These are phyloP conservation scores for Bipolaris sorokiniana DNA, from an alignment of 2,329 filamentous ascomycete species.

Conservation along the genomic window DNA sequence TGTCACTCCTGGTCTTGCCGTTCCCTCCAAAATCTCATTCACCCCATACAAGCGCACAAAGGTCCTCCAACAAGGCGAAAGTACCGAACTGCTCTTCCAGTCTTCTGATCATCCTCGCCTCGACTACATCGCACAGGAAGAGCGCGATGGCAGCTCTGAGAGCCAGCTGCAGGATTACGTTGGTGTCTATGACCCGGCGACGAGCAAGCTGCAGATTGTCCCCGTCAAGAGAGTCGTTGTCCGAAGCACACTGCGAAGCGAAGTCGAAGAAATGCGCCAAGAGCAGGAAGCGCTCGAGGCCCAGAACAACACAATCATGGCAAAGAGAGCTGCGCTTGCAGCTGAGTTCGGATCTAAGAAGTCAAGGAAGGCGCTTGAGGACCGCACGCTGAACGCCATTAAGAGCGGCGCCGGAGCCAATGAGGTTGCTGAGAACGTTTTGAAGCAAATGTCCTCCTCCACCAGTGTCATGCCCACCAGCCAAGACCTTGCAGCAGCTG, in stretches of 20 bases:
- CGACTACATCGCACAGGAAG: constrained; percentile 63
- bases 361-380: constrained; percentile 76
- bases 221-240: constrained; percentile 61
- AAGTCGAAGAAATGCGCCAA: constrained; percentile 50
- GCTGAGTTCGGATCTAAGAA: constrained; percentile 86
- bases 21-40: constrained; percentile 53
- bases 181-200: constrained; percentile 63
- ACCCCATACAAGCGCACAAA: constrained; percentile 55
- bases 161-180: constrained; percentile 65
- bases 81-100: constrained; percentile 61
- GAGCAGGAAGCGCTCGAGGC: constrained; percentile 39
- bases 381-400: constrained; percentile 75
- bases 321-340: constrained; percentile 72
- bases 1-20: constrained; percentile 52
- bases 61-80: constrained; percentile 37
- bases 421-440: constrained; percentile 54
- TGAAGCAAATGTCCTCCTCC: constrained; percentile 67
- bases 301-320: constrained; percentile 53
- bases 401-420: constrained; percentile 37
- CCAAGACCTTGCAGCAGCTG: constrained; percentile 67
- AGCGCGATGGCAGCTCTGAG: constrained; percentile 55
- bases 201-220: constrained; percentile 60
- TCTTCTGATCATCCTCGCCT: constrained; percentile 66
- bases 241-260: constrained; percentile 57
- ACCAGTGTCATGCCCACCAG: constrained; percentile 70